Percentiles rank a stretch among this genome's conserved stretches.
Evolutionary conservation across 2,329 filamentous ascomycete genomes (phyloP).

Genomic region (Botryotinia narcissicola): DNA sequence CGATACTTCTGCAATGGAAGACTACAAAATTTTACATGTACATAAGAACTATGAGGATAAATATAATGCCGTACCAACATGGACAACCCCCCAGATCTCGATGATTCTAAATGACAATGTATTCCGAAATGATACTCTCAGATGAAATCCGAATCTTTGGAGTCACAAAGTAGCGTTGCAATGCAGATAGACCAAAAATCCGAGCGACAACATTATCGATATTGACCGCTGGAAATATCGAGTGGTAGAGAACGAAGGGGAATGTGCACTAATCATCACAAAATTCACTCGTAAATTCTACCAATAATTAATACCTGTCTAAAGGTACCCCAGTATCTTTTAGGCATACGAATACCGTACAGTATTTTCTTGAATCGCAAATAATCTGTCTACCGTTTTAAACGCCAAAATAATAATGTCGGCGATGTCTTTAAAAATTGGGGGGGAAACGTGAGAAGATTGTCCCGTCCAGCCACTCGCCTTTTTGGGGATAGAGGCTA

Average conservation of each 20-base stretch:
- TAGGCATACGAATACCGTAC: background rate
- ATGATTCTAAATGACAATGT: background rate
- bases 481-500: background rate
- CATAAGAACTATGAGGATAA: background rate
- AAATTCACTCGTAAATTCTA: slow-evolving; percentile 10
- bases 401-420: slow-evolving; percentile 14
- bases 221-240: background rate
- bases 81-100: background rate
- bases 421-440: slow-evolving; percentile 1
- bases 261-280: background rate
- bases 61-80: background rate
- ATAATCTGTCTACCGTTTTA: slow-evolving; percentile 9
- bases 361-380: background rate
- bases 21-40: background rate
- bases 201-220: slow-evolving; percentile 3
- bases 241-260: background rate
- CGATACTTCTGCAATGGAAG: slow-evolving; percentile 12
- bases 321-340: slow-evolving; percentile 6
- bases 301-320: slow-evolving; percentile 8
- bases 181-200: slow-evolving; percentile 3
- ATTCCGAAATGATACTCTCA: slow-evolving; percentile 4
- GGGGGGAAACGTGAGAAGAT: background rate
- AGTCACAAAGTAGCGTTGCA: slow-evolving; percentile 1
- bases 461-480: background rate
- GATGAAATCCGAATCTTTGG: background rate